These are phyloP conservation scores for Pythium dissimile DNA, from an alignment of 352 stramenopile species.

Conservation along the genomic window DNA sequence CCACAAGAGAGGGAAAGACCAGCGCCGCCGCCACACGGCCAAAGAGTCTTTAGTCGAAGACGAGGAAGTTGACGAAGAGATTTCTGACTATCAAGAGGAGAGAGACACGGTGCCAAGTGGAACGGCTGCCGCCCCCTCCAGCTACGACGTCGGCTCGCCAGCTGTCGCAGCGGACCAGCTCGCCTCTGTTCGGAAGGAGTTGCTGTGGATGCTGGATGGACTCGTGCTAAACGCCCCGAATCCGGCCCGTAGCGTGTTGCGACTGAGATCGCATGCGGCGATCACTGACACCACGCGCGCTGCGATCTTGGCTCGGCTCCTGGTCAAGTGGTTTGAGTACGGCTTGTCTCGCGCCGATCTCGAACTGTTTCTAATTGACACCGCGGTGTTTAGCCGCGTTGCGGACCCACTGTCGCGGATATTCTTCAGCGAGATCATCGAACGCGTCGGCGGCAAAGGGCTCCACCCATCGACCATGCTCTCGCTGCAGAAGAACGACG, in stretches of 20 bases:
- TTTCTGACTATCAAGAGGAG: background rate
- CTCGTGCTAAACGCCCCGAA: slow-evolving; percentile 44
- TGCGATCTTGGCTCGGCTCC: slow-evolving; percentile 68
- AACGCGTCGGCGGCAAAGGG: slow-evolving; percentile 35
- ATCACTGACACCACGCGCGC: slow-evolving; percentile 32
- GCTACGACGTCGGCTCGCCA: too few species aligned
- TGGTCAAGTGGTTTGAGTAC: slow-evolving; percentile 87
- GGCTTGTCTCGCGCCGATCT: slow-evolving; percentile 48
- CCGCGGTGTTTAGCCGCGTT: slow-evolving; percentile 55
- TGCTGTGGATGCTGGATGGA: slow-evolving; percentile 56
- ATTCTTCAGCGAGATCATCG: slow-evolving; percentile 72
- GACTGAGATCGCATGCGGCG: background rate
- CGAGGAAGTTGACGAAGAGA: background rate
- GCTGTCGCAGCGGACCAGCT: background rate
- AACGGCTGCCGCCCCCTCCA: too few species aligned
- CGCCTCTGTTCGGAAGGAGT: slow-evolving; percentile 35
- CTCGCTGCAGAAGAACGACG: slow-evolving; percentile 2
- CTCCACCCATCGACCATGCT: background rate
- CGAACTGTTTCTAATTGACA: slow-evolving; percentile 61
- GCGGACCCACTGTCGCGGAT: slow-evolving; percentile 61
- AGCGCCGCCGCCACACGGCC: slow-evolving; percentile 22
- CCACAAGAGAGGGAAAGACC: background rate
- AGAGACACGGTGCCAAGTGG: too few species aligned
- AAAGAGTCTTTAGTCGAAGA: slow-evolving; percentile 21
- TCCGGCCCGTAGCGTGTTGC: background rate